phyloP scores from a whole-genome alignment of 805 yeast genomes.

The Metschnikowia chrysomelidarum region DNA sequence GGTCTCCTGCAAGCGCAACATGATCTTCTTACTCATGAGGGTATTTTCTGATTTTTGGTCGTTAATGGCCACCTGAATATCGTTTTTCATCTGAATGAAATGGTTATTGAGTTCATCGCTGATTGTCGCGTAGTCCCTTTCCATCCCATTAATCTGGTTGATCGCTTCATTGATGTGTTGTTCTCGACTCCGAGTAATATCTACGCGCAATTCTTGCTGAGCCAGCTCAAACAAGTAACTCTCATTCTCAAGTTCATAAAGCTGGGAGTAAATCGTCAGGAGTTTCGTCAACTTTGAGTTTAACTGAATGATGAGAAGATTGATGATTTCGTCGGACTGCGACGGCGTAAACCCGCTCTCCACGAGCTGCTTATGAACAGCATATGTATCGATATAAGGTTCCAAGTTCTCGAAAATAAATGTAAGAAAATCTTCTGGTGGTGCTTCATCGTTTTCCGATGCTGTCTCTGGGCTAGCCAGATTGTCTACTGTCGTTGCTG shows the following conservation, averaged over 20 bases:
- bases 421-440: conserved; percentile 38
- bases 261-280: conserved; percentile 47
- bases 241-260: conserved; percentile 81
- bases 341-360: conserved; percentile 56
- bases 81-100: conserved; percentile 59
- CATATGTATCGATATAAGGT: conserved; percentile 47
- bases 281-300: conserved; percentile 43
- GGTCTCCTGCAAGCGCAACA: conserved; percentile 73
- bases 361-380: conserved; percentile 51
- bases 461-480: neutral
- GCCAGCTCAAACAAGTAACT: conserved; percentile 89
- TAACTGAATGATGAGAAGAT: conserved; percentile 43
- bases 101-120: conserved; percentile 73
- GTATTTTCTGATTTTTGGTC: conserved; percentile 87
- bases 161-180: conserved; percentile 65
- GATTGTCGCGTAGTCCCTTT: conserved; percentile 67
- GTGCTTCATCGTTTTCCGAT: conserved; percentile 6
- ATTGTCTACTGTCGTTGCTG: neutral
- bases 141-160: conserved; percentile 63
- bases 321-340: conserved; percentile 61
- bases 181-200: conserved; percentile 70
- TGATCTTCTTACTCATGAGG: conserved; percentile 63
- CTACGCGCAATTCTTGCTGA: conserved; percentile 79
- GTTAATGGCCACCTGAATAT: conserved; percentile 76
- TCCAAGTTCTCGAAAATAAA: conserved; percentile 56